A percentile compares a stretch with the other conserved stretches of the same genome.
Conservation (phyloP, 2,329 filamentous ascomycete genomes). For the Aspergillus arachidicola region DNA sequence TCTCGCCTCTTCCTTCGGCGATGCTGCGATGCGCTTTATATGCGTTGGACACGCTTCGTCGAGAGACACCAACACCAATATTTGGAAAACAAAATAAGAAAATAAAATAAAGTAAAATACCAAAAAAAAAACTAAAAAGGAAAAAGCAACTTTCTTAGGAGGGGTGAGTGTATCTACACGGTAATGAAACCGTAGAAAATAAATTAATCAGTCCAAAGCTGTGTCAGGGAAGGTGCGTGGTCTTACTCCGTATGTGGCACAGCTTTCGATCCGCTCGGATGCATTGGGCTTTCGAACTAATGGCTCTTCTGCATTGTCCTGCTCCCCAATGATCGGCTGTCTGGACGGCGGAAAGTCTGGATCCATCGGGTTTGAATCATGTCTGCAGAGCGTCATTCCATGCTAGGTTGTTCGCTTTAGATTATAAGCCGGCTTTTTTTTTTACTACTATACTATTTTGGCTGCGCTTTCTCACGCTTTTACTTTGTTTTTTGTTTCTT, state of each 20-base stretch:
- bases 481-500: background rate
- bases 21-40: conserved; percentile 15
- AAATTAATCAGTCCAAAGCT: conserved; percentile 16
- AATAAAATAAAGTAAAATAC: conserved; percentile 1
- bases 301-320: conserved; percentile 16
- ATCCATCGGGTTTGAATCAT: conserved; percentile 5
- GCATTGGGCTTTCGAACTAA: conserved; percentile 23
- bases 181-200: conserved; percentile 16
- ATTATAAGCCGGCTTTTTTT: background rate
- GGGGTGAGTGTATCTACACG: conserved; percentile 7
- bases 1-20: conserved; percentile 2
- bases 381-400: background rate
- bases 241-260: conserved; percentile 15
- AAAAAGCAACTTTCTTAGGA: conserved; percentile 8
- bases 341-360: background rate
- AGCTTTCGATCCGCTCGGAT: conserved; percentile 19
- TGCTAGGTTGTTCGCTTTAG: background rate
- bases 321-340: conserved; percentile 14
- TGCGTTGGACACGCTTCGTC: conserved; percentile 3
- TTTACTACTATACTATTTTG: background rate
- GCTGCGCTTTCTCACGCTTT: background rate
- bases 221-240: conserved; percentile 21
- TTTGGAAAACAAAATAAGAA: background rate
- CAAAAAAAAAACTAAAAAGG: conserved; percentile 6
- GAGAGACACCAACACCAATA: background rate